A percentile compares a stretch with the other conserved stretches of the same genome.
Conservation (phyloP, 1,139 yeast genomes). For the Candida freyschussii region DNA sequence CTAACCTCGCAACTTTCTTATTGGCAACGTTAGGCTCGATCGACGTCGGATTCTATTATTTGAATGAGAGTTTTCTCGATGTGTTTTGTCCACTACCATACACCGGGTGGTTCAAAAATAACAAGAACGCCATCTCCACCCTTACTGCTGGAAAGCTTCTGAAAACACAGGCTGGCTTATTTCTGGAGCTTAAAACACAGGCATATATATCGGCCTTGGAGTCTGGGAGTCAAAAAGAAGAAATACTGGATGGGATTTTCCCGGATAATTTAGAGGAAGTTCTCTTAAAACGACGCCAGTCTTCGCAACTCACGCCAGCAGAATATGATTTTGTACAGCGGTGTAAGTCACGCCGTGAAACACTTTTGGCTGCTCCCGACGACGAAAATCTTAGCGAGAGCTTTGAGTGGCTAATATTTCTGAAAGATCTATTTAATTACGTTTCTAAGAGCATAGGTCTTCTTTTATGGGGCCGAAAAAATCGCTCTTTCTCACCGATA, state of each 20-base stretch:
- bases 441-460: conserved; percentile 70
- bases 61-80: conserved; percentile 78
- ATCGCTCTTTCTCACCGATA: conserved; percentile 14
- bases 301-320: conserved; percentile 50
- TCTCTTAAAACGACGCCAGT: conserved; percentile 47
- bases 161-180: conserved; percentile 76
- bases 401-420: conserved; percentile 71
- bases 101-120: conserved; percentile 18
- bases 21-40: conserved; percentile 80
- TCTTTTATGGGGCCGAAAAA: conserved; percentile 54
- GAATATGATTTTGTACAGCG: conserved; percentile 68
- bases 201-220: conserved; percentile 88
- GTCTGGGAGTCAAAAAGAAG: conserved; percentile 55
- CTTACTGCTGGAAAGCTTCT: conserved; percentile 44
- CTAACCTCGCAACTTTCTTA: conserved; percentile 81
- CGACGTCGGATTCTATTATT: conserved; percentile 81
- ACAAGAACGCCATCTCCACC: conserved; percentile 6
- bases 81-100: conserved; percentile 65
- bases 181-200: conserved; percentile 86
- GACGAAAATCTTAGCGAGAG: conserved; percentile 49
- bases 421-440: conserved; percentile 72
- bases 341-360: conserved; percentile 64
- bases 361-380: conserved; percentile 45
- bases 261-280: conserved; percentile 59
- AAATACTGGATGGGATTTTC: conserved; percentile 71